Evolutionary conservation across 148 eudicot species (phyloP), one percentile per base, ranked within the genome.

Genomic region (Camellia granthamiana): DNA sequence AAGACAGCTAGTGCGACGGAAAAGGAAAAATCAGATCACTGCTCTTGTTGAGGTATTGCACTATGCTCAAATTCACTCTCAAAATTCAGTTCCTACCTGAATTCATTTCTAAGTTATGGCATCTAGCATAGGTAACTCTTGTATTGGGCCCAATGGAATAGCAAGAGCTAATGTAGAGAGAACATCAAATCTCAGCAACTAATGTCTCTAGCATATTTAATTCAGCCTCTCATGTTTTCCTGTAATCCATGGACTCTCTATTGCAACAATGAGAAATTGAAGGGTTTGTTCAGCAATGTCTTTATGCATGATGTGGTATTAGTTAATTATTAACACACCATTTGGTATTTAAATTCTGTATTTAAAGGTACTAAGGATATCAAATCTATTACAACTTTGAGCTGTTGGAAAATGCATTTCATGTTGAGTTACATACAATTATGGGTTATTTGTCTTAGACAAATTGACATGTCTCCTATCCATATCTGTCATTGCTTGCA

Each of bases 21-120:
- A 94, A 81, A 92, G 90, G 82, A 92, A 94, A 86, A 97, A 94
- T 89, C 92, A 91, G 88, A 94, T 97, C 51, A 89, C 94, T 74
- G 74, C 94, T 77, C 93, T 94, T 79, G 99, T 97, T 74, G 99
- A 97, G 98, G 99, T 97, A 81, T 72, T 76, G 73, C 72, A 70
- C 72, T 62, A 43, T 58, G 49, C 15, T 74, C 19, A 30, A 30
- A 30, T 30, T 30, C 38, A 30, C 38, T 30, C 38, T 30, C 38
- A 69, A 83, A 73, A 19, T 70, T 51, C 44, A 15, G 4, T 76
- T 69, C 19, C 59, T 10, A 15, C n/a, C n/a, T 30, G 13, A 41
- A 41, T 75, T 30, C 38, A 30, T 30, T 30, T 30, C 38, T 30
- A 30, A 30, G 38, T 30, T 30, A 30, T 1, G 38, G 38, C 38